phyloP scores from a whole-genome alignment of 2,329 filamentous ascomycete species.

The Fusarium miscanthi region DNA sequence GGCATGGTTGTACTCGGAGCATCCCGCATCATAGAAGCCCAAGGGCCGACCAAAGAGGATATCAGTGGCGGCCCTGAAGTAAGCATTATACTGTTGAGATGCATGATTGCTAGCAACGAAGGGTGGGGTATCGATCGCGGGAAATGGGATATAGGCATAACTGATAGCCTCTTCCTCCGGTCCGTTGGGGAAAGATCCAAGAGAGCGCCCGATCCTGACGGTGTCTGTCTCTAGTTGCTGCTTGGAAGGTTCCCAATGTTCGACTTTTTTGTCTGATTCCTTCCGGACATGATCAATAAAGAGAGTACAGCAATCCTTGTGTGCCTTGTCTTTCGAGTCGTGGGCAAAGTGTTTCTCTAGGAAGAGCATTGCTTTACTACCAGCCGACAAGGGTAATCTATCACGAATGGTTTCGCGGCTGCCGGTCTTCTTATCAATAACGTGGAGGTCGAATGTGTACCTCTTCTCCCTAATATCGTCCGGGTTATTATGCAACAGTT shows the following conservation, averaged over 20 bases:
- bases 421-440: slow-evolving; percentile 14
- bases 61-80: slow-evolving; percentile 42
- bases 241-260: slow-evolving; percentile 37
- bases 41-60: slow-evolving; percentile 39
- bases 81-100: slow-evolving; percentile 43
- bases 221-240: slow-evolving; percentile 31
- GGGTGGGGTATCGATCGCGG: neutral
- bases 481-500: slow-evolving; percentile 32
- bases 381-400: neutral
- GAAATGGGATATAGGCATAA: slow-evolving; percentile 41
- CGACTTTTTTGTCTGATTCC: neutral
- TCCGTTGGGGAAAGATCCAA: slow-evolving; percentile 4
- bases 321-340: neutral
- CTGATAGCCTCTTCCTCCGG: slow-evolving; percentile 8
- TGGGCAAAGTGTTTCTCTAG: slow-evolving; percentile 12
- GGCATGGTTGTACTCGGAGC: slow-evolving; percentile 20
- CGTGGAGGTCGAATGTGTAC: slow-evolving; percentile 20
- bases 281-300: slow-evolving; percentile 34
- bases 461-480: neutral
- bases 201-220: slow-evolving; percentile 22
- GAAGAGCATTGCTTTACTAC: slow-evolving; percentile 4
- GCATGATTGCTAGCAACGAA: slow-evolving; percentile 36
- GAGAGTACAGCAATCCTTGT: slow-evolving; percentile 31
- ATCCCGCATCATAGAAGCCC: neutral
- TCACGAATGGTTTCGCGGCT: slow-evolving; percentile 1